Evolutionary conservation across 1,284 basidiomycete species (phyloP).

Genomic region (Meira nashicola): DNA sequence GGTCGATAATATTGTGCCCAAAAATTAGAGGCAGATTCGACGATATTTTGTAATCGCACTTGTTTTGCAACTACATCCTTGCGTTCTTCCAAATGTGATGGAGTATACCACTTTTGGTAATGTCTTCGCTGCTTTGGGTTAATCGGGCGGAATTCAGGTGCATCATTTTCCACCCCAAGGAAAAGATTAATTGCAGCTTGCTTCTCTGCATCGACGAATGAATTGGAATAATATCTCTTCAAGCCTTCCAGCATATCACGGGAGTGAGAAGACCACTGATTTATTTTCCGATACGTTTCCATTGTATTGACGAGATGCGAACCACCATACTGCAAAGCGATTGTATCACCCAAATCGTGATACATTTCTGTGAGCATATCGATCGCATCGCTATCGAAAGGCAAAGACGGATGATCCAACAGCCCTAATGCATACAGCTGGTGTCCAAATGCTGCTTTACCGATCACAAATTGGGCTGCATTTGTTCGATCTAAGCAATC

Average conservation of each 20-base stretch:
- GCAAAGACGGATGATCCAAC: slow-evolving; percentile 68
- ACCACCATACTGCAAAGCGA: slow-evolving; percentile 70
- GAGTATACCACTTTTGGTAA: slow-evolving; percentile 40
- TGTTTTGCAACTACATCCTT: slow-evolving; percentile 24
- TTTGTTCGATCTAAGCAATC: slow-evolving; percentile 94
- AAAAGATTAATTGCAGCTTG: slow-evolving; percentile 97
- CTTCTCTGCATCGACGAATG: slow-evolving; percentile 82
- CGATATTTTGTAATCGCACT: slow-evolving; percentile 33
- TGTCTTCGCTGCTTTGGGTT: slow-evolving; percentile 5
- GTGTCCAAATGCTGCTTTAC: slow-evolving; percentile 88
- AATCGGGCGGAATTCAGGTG: slow-evolving; percentile 13
- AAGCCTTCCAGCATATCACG: slow-evolving; percentile 96
- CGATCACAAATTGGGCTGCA: slow-evolving; percentile 95
- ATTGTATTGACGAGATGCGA: slow-evolving; percentile 94
- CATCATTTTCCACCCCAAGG: slow-evolving; percentile 64
- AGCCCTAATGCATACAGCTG: slow-evolving; percentile 87
- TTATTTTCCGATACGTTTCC: slow-evolving; percentile 88
- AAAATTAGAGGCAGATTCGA: slow-evolving; percentile 37
- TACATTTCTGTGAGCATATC: slow-evolving; percentile 99
- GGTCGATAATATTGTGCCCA: slow-evolving; percentile 52
- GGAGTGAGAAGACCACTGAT: slow-evolving; percentile 94
- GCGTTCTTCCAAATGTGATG: slow-evolving; percentile 25
- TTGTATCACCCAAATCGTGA: slow-evolving; percentile 64
- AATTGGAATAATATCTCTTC: slow-evolving; percentile 91
- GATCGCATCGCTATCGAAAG: slow-evolving; percentile 90